Base-by-base conservation (phyloP, 2,329 filamentous ascomycete genomes). In the Colletotrichum simmondsii region DNA sequence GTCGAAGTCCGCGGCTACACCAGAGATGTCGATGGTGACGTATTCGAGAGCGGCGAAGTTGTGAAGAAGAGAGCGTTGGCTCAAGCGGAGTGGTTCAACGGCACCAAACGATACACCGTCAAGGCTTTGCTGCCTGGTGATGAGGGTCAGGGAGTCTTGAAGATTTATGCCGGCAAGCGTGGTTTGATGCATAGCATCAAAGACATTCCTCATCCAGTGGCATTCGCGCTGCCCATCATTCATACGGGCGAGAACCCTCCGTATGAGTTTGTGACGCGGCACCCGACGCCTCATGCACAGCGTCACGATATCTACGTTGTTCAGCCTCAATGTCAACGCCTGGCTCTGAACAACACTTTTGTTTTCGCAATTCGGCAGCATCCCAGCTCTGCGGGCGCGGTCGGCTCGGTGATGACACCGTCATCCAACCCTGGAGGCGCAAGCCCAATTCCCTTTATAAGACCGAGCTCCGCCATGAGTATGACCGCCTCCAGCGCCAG, bases 181-280 rank as follows among this genome's bases (percentile, higher is more conserved):
- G 97, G 97, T 0, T 87, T 99, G 67, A 98, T 98, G 95, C 97
- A 98, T 84, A 97, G 94, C 75, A 96, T 97, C 86, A 97, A 97
- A 81, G 94, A 98, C 80, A 98, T 98, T 68, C 95, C 97, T 8
- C 96, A 99, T 79, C 92, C 95, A 2, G 85, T 99, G 66, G 95
- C 96, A 0, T 92, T 98, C 75, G 92, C 95, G 4, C 84, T 99
- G n/a, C 96, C 97, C 1, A 92, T 99, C 64, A 90, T 95, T 49
- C 97, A 99, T 82, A 93, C 91, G 0, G 97, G 97, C 72, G 93
- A 96, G 77, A 99, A 99, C 79, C 97, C 97, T 3, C 91, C 94
- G 0, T 99, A 98, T 82, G 95, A 98, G 72, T 99, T 98, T 82
- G 89, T 98, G 58, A 93, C 93, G 52, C 91, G 97, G 5, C 97